Evolutionary conservation across 108 stramenopile genomes (phyloP), one percentile per base, ranked within the genome.

Genomic region (Cyclotella kingstonii): DNA sequence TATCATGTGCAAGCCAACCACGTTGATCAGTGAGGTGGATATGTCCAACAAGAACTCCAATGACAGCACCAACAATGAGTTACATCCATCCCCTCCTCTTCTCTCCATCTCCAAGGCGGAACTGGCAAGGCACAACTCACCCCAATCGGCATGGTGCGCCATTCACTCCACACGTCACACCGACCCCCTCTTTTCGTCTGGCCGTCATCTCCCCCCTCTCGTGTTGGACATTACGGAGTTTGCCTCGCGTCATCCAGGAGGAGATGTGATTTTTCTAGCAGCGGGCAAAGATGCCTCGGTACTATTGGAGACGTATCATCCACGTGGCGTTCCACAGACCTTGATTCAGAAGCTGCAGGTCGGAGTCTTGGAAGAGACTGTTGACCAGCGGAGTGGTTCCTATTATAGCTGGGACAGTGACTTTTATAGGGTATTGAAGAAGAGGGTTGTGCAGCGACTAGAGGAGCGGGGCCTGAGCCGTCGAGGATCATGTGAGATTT

Each of bases 301-400:
- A 0, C 61, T 79, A 10, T 81, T 67, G 35, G 68, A 79, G 53
- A 76, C 83, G 10, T 84, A 81, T 53, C 83, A 84, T 52, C 72
- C 79, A 17, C 71, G 67, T 1, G 76, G 72, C 36, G 72, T 80
- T 1, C 62, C 70, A 0, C 38, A 18, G 34, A 18, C 44, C 11
- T 15, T 70, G n/a, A 34, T 70, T 34, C 46, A 70, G 36, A 82
- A 82, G 52, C 21, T 76, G 17, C 50, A 63, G 26, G 52, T 77
- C 40, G 77, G 77, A 2, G 48, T 51, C 22, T 62, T 76, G 64
- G 68, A 52, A 28, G 50, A 70, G 34, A 47, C 39, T 10, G 33
- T 53, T 11, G 52, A 36, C 18, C 22, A 35, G 4, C n/a, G n/a
- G n/a, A n/a, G n/a, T n/a, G 59, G 46, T 40, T 64, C 61, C 30